Evolutionary conservation across 2,329 filamentous ascomycete genomes (phyloP), one percentile per base, ranked within the genome.

Genomic region (Clarireedia monteithiana): DNA sequence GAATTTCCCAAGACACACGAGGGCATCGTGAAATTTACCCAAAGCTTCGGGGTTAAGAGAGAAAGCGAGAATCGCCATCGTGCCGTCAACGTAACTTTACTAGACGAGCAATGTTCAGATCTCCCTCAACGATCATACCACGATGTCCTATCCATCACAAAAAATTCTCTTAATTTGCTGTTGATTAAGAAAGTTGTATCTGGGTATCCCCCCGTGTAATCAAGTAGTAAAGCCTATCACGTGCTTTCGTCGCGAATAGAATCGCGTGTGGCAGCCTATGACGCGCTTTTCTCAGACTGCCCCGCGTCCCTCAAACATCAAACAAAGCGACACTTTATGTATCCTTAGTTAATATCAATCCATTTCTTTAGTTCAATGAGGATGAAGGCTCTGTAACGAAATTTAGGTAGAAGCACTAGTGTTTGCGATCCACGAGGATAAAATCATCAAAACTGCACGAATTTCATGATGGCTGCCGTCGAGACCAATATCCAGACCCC

Each of bases 1-100:
- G 73, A 92, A 91, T 70, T 89, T 90, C 66, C 82, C 81, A 26
- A 92, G 77, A 69, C 88, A 92, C 23, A 83, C 76, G 56, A 92
- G 78, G 24, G 84, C 79, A 69, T 91, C 88, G 64, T 89, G 85
- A 46, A 92, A 75, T 49, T 81, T 82, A 6, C 77, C 76, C 45
- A 89, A 82, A 34, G 85, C 85, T 63, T 91, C 86, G 56, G 88
- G 86, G 63, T 79, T 86, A 53, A 92, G 74, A 0, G 85, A 87
- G 67, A 91, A 91, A 58, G 78, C 84, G 57, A 91, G 71, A n/a
- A 85, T 72, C 5, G 81, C 74, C 83, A 86, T 84, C 15, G 6
- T 48, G 23, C 12, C 23, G 17, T 42, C 39, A 42, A 42, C 15
- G 15, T 10, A 42, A 14, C 39, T 17, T 6, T 20, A 20, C 15